Conservation (phyloP, 257 asterid genomes). For the Ophiorrhiza pumila region DNA sequence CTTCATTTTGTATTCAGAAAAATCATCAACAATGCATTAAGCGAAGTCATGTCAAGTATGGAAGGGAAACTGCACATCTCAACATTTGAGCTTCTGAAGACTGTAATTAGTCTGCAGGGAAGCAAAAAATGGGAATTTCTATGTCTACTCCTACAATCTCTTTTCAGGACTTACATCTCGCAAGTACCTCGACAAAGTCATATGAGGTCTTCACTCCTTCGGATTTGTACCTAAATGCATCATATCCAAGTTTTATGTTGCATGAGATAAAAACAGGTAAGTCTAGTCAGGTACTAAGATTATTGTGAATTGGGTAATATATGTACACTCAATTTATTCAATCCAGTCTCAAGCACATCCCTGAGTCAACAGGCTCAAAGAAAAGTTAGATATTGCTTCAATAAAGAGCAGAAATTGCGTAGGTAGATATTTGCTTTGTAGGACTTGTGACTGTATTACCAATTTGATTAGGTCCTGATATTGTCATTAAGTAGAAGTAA, state of each 20-base stretch:
- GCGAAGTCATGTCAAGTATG: constrained; percentile 20
- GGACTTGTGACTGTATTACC: too few species aligned
- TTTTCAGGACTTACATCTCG: constrained; percentile 41
- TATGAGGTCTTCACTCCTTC: constrained; percentile 9
- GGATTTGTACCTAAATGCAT: constrained; percentile 15
- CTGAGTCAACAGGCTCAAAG: too few species aligned
- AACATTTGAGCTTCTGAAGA: constrained; percentile 34
- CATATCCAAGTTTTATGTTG: constrained; percentile 33
- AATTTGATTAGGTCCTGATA: too few species aligned
- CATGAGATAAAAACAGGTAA: constrained; percentile 50
- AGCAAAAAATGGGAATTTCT: constrained; percentile 25
- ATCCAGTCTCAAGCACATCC: too few species aligned
- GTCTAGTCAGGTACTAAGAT: too few species aligned
- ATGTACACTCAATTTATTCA: too few species aligned
- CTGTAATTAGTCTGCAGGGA: constrained; percentile 31
- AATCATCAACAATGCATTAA: constrained; percentile 19
- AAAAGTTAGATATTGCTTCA: too few species aligned
- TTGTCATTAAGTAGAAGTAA: too few species aligned
- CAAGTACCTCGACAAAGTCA: constrained; percentile 38
- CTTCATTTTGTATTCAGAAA: constrained; percentile 38
- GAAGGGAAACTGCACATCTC: constrained; percentile 49
- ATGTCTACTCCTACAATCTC: constrained; percentile 29
- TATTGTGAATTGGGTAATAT: too few species aligned
- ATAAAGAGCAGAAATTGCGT: too few species aligned
- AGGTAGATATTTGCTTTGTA: too few species aligned